These are phyloP conservation scores for Alopecurus myosuroides DNA, from an alignment of 176 grass and related monocot genomes.

Conservation along the genomic window DNA sequence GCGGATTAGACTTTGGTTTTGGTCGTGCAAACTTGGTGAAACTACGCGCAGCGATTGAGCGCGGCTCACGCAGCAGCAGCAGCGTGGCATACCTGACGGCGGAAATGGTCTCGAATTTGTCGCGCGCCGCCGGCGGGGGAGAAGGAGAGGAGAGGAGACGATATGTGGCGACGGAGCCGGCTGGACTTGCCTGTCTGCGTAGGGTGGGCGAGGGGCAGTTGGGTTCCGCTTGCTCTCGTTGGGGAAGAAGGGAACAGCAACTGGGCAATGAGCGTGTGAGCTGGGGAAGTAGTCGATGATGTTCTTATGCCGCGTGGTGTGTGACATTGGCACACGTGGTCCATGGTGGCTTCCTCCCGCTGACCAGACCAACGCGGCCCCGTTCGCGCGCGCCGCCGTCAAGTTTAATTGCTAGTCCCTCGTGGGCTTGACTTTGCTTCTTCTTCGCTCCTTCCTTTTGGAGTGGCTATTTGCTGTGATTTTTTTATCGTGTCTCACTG, in stretches of 20 bases:
- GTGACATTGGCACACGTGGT: constrained; percentile 30
- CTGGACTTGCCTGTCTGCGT: background rate
- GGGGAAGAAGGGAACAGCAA: background rate
- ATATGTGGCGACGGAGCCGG: background rate
- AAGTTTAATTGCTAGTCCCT: background rate
- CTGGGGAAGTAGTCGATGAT: background rate
- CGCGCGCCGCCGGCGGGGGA: background rate
- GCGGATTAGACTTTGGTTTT: background rate
- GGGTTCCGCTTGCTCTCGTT: background rate
- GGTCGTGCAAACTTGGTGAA: background rate
- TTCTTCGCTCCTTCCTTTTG: background rate
- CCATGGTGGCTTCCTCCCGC: background rate
- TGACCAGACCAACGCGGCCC: constrained; percentile 18
- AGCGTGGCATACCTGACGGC: background rate
- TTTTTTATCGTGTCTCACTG: too few relatives aligned
- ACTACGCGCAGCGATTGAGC: background rate
- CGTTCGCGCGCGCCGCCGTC: background rate
- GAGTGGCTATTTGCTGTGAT: too few relatives aligned
- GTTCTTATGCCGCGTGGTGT: constrained; percentile 12
- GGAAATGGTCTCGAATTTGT: background rate
- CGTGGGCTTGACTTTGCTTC: background rate
- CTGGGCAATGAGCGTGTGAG: background rate
- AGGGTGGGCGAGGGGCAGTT: too few relatives aligned
- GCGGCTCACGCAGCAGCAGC: background rate
- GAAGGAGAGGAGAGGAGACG: background rate